Evolutionary conservation across 1,284 basidiomycete species (phyloP), one percentile per base, ranked within the genome.

Genomic region (Stereum hirsutum): DNA sequence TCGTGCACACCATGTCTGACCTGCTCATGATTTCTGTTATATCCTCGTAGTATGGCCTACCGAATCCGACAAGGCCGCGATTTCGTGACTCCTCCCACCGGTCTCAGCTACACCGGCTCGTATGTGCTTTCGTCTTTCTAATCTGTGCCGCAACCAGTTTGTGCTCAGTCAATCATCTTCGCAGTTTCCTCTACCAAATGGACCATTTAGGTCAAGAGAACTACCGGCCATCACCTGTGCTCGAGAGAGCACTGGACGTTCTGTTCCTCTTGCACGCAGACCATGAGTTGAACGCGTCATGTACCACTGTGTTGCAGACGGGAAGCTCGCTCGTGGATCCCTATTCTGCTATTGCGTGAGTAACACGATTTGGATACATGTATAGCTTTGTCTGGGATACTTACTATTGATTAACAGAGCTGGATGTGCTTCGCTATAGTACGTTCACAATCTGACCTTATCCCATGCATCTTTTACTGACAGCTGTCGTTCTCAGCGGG

Each of bases 221-320:
- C 54, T 92, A 89, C 62, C 69, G 59, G 19, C 89, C 89, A 0
- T 84, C 88, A 52, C 88, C 89, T 0, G 74, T 90, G 6, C 72
- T 93, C 7, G 85, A 81, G 54, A 89, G 84, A 53, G 90, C 90
- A 2, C 69, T 93, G 39, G 90, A 93, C 56, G 75, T 82, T 14
- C 65, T 93, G 20, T 93, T 93, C 69, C 69, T 93, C 45, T 66
- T 92, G 15, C 89, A 93, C 55, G 89, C 89, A 0, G 90, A 93
- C 57, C 89, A 91, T 56, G 89, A 92, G 56, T 64, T 92, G 52
- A 93, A 93, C 51, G 87, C 86, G 14, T 84, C 79, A 2, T 78
- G 83, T 36, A 89, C 89, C 2, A 89, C 89, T 0, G 84, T 89
- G 15, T 65, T 91, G 41, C 89, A 91, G 56, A 88, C 86, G 0